These are phyloP conservation scores for Elymus sibiricus DNA, from an alignment of 176 grass and related monocot species.

Conservation along the genomic window DNA sequence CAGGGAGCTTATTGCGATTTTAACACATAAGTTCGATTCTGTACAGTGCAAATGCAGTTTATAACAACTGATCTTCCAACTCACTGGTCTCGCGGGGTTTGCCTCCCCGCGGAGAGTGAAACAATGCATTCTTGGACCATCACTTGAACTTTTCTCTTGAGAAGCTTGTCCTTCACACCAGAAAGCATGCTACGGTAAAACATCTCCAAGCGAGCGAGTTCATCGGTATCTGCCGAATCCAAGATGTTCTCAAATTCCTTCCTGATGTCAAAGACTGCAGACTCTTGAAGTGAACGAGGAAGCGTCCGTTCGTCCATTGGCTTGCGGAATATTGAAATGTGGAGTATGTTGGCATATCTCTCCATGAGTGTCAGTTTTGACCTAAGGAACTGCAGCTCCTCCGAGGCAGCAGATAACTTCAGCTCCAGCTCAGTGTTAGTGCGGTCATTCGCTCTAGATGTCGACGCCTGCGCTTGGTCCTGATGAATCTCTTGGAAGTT, in stretches of 20 bases:
- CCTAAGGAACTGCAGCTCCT: constrained; percentile 55
- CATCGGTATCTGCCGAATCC: constrained; percentile 61
- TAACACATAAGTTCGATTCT: constrained; percentile 2
- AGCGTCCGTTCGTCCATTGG: constrained; percentile 62
- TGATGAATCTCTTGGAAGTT: constrained; percentile 40
- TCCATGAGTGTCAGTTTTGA: constrained; percentile 83
- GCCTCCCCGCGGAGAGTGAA: constrained; percentile 63
- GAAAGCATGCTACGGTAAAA: constrained; percentile 84
- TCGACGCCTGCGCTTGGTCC: constrained; percentile 18
- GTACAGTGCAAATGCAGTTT: constrained; percentile 7
- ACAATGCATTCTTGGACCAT: constrained; percentile 77
- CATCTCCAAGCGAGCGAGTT: constrained; percentile 73
- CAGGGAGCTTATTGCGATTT: constrained; percentile 27
- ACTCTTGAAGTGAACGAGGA: constrained; percentile 63
- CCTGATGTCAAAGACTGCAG: constrained; percentile 75
- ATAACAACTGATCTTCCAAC: constrained; percentile 20
- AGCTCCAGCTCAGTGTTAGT: constrained; percentile 45
- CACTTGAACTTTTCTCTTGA: constrained; percentile 69
- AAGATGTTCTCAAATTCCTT: constrained; percentile 88
- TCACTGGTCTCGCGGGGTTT: constrained; percentile 32
- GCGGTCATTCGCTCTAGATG: constrained; percentile 22
- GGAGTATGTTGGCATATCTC: constrained; percentile 82
- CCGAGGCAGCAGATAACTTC: constrained; percentile 54
- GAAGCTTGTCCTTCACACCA: constrained; percentile 80
- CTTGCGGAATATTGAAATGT: constrained; percentile 94